Base-by-base conservation (phyloP, 75 land plant genomes). In the Cryptomeria japonica region DNA sequence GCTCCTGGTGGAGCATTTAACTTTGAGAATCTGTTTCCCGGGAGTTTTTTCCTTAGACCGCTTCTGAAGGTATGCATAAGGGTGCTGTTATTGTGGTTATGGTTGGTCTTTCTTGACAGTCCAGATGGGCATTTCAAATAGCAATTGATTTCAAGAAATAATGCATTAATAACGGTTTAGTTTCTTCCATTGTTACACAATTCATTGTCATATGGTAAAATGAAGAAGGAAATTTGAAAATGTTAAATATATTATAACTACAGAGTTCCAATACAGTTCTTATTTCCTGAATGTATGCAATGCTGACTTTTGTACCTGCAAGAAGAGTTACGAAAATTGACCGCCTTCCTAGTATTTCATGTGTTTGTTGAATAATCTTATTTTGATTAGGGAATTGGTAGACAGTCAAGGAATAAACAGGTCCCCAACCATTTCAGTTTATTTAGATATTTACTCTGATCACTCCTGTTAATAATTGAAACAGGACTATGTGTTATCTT, bases 21-120 rank as follows among this genome's bases (percentile, higher is more conserved):
- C 25, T 98, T 98, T 90, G 94, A 90, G 79, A 84, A 91, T 88
- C 88, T 98, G 36, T 98, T 96, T 90, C 99, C 99, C 83, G 99
- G 99, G 75, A 98, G 93, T 75, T 98, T 98, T 86, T 98, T 94
- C 90, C 92, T 98, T 46, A 96, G 99, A 46, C 99, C 99, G 61
- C 85, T 98, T 73, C 87, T 98, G 72, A 98, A 98, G 97, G 98
- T 97, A 87, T 80, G 25, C 18, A 32, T 38, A 78, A 86, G 44
- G 44, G 19, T 82, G 84, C 34, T 68, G 18, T 72, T 14, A 37
- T 39, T 22, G 80, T 39, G 38, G 22, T 80, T 80, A 28, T 78
- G 13, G 47, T 18, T 18, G n/a, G 22, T 83, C 25, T 44, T 86
- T 22, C 6, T 80, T 80, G 44, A 80, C 19, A 16, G 31, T 38